These are phyloP conservation scores for Isatis tinctoria DNA, from an alignment of 345 rosid species.

Conservation along the genomic window DNA sequence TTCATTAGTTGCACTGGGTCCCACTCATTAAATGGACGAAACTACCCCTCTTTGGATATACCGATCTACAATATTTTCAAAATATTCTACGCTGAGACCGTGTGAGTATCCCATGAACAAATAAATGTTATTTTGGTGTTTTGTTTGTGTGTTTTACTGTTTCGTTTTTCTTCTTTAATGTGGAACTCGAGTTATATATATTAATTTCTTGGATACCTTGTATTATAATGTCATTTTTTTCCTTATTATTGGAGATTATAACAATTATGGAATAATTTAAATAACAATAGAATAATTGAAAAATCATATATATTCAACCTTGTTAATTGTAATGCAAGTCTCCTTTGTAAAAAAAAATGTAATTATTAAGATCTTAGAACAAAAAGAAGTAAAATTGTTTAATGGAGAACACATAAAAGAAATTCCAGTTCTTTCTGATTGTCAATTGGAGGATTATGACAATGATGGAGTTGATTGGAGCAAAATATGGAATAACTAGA, in stretches of 20 bases:
- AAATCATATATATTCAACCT: no score
- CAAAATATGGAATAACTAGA: not conserved
- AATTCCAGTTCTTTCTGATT: no score
- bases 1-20: not conserved
- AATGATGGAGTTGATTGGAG: not conserved
- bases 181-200: not conserved
- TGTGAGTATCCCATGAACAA: not conserved
- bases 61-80: not conserved
- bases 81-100: not conserved
- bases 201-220: not conserved
- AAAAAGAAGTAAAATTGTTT: not conserved
- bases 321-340: no score
- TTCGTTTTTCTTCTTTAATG: not conserved
- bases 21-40: not conserved
- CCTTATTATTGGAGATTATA: not conserved
- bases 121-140: not conserved
- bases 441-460: not conserved
- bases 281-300: no score
- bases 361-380: no score
- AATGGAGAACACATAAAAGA: not conserved
- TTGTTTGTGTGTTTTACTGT: not conserved
- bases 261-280: not conserved
- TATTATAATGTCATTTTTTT: not conserved
- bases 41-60: slow-evolving; percentile 4
- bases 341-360: no score